Conservation (phyloP, 2,329 filamentous ascomycete species). For the Fusarium pseudoanthophilum region DNA sequence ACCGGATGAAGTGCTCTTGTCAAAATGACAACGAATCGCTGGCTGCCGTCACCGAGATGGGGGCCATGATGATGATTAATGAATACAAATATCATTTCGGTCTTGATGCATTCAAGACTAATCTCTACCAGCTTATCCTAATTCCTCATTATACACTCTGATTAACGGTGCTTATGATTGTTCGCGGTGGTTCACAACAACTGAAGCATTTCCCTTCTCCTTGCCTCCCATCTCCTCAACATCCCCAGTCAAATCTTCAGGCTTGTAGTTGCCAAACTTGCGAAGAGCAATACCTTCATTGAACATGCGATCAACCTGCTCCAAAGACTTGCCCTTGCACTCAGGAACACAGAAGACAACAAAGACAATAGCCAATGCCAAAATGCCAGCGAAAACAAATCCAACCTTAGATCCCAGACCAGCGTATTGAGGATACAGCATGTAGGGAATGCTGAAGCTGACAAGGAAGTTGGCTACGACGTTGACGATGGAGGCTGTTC, state of each 20-base stretch:
- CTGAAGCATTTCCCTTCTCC: not conserved
- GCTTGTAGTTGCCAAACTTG: constrained; percentile 30
- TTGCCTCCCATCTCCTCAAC: not conserved
- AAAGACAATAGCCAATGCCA: constrained; percentile 10
- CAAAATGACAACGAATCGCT: not conserved
- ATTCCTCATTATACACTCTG: not conserved
- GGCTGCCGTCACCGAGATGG: not conserved
- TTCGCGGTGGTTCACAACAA: not conserved
- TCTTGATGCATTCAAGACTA: no score
- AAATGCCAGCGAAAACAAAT: constrained; percentile 35
- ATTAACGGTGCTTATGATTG: not conserved
- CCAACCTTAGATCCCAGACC: constrained; percentile 29
- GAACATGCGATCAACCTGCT: constrained; percentile 37
- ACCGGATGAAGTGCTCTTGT: not conserved
- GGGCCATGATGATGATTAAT: not conserved
- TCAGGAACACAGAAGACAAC: constrained; percentile 33
- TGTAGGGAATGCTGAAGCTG: constrained; percentile 37
- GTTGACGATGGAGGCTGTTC: constrained; percentile 5
- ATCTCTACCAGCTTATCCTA: no score
- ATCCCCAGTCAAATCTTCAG: constrained; percentile 10
- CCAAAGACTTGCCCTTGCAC: constrained; percentile 36
- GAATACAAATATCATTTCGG: accelerated
- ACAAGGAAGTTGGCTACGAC: constrained; percentile 23
- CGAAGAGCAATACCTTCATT: constrained; percentile 25
- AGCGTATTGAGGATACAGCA: constrained; percentile 28